Evolutionary conservation across 176 grass and related monocot genomes (phyloP).

Genomic region (Musa itinerans): DNA sequence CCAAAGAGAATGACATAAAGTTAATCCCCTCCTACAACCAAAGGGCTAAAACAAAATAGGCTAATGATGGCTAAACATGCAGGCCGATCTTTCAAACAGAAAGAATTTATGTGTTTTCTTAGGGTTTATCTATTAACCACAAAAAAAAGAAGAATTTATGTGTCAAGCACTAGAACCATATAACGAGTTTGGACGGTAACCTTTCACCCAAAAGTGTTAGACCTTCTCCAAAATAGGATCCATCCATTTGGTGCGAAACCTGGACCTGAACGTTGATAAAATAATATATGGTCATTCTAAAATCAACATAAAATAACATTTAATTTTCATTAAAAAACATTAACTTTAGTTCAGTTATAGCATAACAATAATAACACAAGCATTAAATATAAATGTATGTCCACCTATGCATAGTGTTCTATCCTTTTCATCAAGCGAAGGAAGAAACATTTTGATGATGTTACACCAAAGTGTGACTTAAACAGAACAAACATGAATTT

Average conservation of each 20-base stretch:
- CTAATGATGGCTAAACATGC: neutral
- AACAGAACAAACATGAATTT: no score
- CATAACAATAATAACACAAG: no score
- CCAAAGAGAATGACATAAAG: neutral
- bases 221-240: slow-evolving; percentile 73
- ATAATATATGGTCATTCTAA: neutral
- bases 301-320: neutral
- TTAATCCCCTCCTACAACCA: no score
- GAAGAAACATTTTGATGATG: neutral
- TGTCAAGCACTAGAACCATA: neutral
- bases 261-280: slow-evolving; percentile 35
- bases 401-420: no score
- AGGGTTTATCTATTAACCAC: neutral
- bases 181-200: slow-evolving; percentile 27
- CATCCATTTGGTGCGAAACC: slow-evolving; percentile 49
- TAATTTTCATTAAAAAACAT: neutral
- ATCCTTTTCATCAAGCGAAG: no score
- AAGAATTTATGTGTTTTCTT: neutral
- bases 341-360: neutral
- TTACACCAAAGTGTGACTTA: neutral
- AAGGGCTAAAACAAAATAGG: no score
- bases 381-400: no score
- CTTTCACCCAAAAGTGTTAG: slow-evolving; percentile 66
- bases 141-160: neutral
- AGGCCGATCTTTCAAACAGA: neutral